Evolutionary conservation across 495 filamentous ascomycete genomes (phyloP).

Genomic region (Aspergillus egyptiacus): DNA sequence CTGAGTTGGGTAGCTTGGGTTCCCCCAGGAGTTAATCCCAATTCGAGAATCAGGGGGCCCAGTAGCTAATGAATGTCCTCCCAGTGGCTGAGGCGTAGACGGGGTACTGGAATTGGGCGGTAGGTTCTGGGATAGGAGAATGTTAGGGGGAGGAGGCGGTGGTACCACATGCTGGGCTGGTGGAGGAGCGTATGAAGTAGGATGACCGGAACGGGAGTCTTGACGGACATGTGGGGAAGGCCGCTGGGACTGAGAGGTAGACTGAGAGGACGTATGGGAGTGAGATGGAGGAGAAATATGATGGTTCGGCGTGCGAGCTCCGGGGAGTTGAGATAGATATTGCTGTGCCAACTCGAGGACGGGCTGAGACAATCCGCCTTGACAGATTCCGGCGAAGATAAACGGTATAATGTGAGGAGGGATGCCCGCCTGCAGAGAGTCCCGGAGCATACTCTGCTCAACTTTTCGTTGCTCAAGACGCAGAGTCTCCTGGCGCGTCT

Average conservation of each 20-base stretch:
- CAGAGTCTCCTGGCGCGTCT: slow-evolving; percentile 71
- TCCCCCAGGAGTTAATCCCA: slow-evolving; percentile 45
- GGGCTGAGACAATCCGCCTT: slow-evolving; percentile 54
- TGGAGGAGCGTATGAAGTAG: slow-evolving; percentile 31
- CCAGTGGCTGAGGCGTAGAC: slow-evolving; percentile 23
- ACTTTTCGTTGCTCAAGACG: slow-evolving; percentile 75
- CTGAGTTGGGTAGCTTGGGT: slow-evolving; percentile 49
- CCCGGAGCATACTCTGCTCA: slow-evolving; percentile 77
- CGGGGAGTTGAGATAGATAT: slow-evolving; percentile 37
- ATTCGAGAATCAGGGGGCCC: slow-evolving; percentile 27
- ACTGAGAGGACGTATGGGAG: slow-evolving; percentile 4
- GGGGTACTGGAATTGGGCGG: slow-evolving; percentile 11
- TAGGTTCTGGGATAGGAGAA: slow-evolving; percentile 3
- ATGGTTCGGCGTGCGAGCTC: slow-evolving; percentile 36
- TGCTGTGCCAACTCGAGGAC: slow-evolving; percentile 72
- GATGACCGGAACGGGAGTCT: slow-evolving; percentile 30
- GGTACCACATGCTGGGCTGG: slow-evolving; percentile 23
- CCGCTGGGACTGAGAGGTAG: slow-evolving; percentile 10
- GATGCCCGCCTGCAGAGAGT: slow-evolving; percentile 73
- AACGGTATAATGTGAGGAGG: slow-evolving; percentile 83
- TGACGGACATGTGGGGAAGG: slow-evolving; percentile 14
- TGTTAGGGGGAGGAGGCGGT: slow-evolving; percentile 13
- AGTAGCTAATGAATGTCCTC: slow-evolving; percentile 14
- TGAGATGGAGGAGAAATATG: slow-evolving; percentile 33
- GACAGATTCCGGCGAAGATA: slow-evolving; percentile 79